Percentiles rank a stretch among this genome's conserved stretches.
phyloP scores from a whole-genome alignment of 352 stramenopile genomes.

The Pythium pectinolyticum region DNA sequence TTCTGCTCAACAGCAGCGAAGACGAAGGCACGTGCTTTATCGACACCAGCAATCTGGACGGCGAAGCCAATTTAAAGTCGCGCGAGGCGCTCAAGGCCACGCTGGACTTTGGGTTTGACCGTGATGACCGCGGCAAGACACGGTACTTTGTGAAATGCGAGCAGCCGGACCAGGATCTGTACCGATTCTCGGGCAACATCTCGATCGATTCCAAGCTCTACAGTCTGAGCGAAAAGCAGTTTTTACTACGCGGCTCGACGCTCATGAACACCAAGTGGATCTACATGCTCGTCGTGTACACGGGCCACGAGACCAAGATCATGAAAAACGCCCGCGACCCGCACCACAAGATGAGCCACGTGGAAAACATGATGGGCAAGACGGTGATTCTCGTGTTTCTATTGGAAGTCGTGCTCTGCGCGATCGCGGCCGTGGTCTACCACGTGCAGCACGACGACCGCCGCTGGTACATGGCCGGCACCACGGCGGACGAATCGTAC shows the following conservation, averaged over 20 bases:
- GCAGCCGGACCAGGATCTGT: constrained; percentile 73
- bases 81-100: constrained; percentile 52
- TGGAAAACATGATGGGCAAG: constrained; percentile 77
- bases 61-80: constrained; percentile 76
- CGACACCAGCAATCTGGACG: constrained; percentile 82
- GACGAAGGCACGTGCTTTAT: constrained; percentile 81
- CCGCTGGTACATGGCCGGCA: constrained; percentile 21
- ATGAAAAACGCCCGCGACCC: constrained; percentile 86
- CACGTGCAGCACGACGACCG: constrained; percentile 24
- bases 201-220: constrained; percentile 56
- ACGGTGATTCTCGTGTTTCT: constrained; percentile 79
- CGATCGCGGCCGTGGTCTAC: constrained; percentile 48
- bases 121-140: constrained; percentile 36
- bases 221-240: constrained; percentile 76
- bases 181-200: constrained; percentile 75
- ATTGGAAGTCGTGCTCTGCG: constrained; percentile 68
- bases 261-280: constrained; percentile 85
- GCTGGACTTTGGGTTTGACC: constrained; percentile 31
- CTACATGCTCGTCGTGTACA: constrained; percentile 74
- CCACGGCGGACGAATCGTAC: not conserved
- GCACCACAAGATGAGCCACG: constrained; percentile 81
- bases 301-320: constrained; percentile 89
- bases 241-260: constrained; percentile 66
- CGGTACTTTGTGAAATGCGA: constrained; percentile 78
- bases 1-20: constrained; percentile 87